Base-by-base conservation (phyloP, 371 early-diverging fungal species). In the Basidiobolus meristosporus region DNA sequence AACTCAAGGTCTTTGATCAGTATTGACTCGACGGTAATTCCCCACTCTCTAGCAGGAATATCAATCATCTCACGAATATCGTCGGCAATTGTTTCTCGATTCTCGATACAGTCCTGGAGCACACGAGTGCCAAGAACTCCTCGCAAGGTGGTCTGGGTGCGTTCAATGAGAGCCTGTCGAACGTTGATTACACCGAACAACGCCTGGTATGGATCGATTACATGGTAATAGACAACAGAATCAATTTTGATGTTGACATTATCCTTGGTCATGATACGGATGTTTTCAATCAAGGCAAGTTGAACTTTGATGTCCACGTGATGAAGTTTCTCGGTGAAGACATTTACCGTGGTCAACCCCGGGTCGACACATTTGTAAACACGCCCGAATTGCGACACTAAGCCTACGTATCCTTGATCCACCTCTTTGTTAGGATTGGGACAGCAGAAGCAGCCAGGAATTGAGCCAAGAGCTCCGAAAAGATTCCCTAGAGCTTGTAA, bases 331-430 rank as follows among this genome's bases (percentile, higher is more conserved):
- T 90, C 91, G 0, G 85, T 77, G 26, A 72, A 36, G 0, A 70
- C 66, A 54, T 92, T 90, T 41, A 90, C 68, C 23, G 63, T 56
- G 40, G 77, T 70, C 38, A 90, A 54, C 3, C 91, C 91, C 7
- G 91, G 91, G 55, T 90, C 88, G 0, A 82, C 83, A 14, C 70
- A 74, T 53, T 77, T 78, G 64, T 82, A 83, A 52, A 70, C 88
- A 28, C 77, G 68, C 7, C 90, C 90, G 52, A 84, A 90, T 6
- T 74, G 64, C 26, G 71, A 61, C 3, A 90, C 59, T 2, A 90
- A 50, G 2, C 81, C 90, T 22, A 90, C 80, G 30, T 48, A 52
- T 15, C 81, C 81, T 53, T 79, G 78, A 3, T 58, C 51, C 5
- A 87, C 62, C 10, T 59, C 47, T 40, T 72, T 74, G 56, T 63